Conservation (phyloP, 2,329 filamentous ascomycete species). For the Nectriaceae sp. region DNA sequence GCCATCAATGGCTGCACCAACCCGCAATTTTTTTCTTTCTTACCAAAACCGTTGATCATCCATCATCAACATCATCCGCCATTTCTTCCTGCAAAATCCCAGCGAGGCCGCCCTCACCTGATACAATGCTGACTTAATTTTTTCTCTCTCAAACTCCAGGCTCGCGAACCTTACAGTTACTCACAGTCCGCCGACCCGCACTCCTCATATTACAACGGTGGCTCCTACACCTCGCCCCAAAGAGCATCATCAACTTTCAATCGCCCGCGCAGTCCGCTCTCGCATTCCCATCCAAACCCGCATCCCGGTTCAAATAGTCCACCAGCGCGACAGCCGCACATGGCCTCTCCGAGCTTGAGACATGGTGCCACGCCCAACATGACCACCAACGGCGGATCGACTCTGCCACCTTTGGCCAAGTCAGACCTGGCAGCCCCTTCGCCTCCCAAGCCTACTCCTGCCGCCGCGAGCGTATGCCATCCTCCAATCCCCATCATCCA, state of each 20-base stretch:
- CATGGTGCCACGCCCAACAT: constrained; percentile 43
- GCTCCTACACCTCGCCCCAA: constrained; percentile 51
- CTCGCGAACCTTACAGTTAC: constrained; percentile 54
- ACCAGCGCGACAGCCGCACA: constrained; percentile 40
- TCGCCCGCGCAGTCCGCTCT: constrained; percentile 51
- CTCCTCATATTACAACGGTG: constrained; percentile 49
- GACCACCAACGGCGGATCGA: constrained; percentile 41
- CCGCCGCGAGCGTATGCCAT: constrained; percentile 37
- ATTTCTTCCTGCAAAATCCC: constrained; percentile 9
- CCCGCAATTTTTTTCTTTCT: constrained; percentile 13
- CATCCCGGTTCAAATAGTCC: constrained; percentile 46
- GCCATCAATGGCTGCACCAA: constrained; percentile 1
- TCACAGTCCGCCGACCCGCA: constrained; percentile 45
- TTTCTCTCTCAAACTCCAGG: constrained; percentile 37
- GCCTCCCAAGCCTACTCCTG: constrained; percentile 40
- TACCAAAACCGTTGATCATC: constrained; percentile 15
- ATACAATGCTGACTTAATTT: constrained; percentile 29
- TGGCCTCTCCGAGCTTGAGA: constrained; percentile 51
- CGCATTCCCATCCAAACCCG: constrained; percentile 51
- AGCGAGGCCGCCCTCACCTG: constrained; percentile 10
- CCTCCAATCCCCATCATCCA: constrained; percentile 3
- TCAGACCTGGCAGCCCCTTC: constrained; percentile 44
- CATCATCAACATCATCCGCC: constrained; percentile 17
- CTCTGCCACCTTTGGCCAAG: constrained; percentile 39
- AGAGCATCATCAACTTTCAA: constrained; percentile 41